Evolutionary conservation across 208 protist species (phyloP).

Genomic region (Trichomonas tenax): DNA sequence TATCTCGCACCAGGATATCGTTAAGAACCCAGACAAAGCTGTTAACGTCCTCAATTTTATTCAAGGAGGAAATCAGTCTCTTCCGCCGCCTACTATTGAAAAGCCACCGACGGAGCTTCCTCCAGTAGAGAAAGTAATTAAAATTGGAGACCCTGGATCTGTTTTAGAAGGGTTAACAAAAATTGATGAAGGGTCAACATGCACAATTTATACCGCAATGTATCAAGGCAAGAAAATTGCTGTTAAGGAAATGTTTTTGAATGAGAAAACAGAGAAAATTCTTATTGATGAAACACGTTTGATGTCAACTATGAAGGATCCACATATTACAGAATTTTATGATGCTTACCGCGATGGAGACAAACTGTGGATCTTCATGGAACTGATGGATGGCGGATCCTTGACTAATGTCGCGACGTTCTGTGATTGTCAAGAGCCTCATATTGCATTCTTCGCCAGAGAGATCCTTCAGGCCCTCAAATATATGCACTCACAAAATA

Average conservation of each 20-base stretch:
- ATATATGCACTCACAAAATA: constrained; percentile 23
- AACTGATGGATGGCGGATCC: neutral
- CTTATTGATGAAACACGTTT: constrained; percentile 10
- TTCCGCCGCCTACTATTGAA: too few species aligned
- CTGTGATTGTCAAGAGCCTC: constrained; percentile 2
- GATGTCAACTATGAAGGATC: neutral
- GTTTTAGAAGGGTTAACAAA: neutral
- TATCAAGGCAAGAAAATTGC: neutral
- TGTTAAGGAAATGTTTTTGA: neutral
- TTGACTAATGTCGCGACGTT: neutral
- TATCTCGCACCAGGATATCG: neutral
- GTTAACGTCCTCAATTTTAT: neutral
- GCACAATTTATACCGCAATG: neutral
- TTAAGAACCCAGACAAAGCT: neutral
- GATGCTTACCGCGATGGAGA: neutral
- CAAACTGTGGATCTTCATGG: neutral
- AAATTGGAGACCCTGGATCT: neutral
- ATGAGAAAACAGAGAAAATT: neutral
- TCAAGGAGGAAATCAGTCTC: neutral
- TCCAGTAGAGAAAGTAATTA: neutral
- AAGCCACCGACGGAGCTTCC: neutral
- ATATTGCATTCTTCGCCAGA: constrained; percentile 18
- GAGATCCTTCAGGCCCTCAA: constrained; percentile 18
- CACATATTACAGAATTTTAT: neutral
- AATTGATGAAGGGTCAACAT: constrained; percentile 13